Evolutionary conservation across 768 basidiomycete species (phyloP).

Genomic region (Xanthoconium stramineum): DNA sequence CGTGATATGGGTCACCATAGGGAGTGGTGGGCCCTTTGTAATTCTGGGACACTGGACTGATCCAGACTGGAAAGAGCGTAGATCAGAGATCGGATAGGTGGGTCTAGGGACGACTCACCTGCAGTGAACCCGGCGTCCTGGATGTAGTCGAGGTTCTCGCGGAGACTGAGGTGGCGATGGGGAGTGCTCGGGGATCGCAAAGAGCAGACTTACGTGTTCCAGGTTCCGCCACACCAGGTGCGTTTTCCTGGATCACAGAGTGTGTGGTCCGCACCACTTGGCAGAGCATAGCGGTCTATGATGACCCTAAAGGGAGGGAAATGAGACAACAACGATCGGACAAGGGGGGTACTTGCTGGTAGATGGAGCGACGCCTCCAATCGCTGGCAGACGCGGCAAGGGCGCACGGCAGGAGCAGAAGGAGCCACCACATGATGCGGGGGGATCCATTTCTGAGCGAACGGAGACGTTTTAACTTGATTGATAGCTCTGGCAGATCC

Average conservation of each 20-base stretch:
- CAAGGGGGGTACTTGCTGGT: constrained; percentile 5
- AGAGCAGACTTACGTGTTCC: constrained; percentile 6
- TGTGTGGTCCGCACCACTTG: constrained; percentile 4
- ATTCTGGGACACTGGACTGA: constrained; percentile 78
- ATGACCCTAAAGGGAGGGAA: constrained; percentile 2
- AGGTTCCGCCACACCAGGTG: constrained; percentile 18
- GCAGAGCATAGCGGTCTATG: constrained; percentile 14
- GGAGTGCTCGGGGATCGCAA: not conserved
- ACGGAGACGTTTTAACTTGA: no score
- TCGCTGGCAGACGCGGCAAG: constrained; percentile 11
- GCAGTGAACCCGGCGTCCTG: constrained; percentile 81
- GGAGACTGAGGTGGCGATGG: constrained; percentile 40
- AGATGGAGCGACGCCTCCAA: constrained; percentile 16
- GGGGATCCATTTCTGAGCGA: not conserved
- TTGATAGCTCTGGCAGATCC: no score
- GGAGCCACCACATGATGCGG: not conserved
- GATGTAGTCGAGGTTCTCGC: constrained; percentile 80
- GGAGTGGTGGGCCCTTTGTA: constrained; percentile 65
- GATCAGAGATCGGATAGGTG: not conserved
- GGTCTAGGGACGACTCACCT: constrained; percentile 33
- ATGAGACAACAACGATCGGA: not conserved
- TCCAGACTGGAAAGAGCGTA: constrained; percentile 58
- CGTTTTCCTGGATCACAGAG: constrained; percentile 10
- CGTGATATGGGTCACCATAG: constrained; percentile 84
- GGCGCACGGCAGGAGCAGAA: not conserved